Evolutionary conservation across 108 stramenopile species (phyloP), one percentile per base, ranked within the genome.

Genomic region (Discostella pseudostelligera): DNA sequence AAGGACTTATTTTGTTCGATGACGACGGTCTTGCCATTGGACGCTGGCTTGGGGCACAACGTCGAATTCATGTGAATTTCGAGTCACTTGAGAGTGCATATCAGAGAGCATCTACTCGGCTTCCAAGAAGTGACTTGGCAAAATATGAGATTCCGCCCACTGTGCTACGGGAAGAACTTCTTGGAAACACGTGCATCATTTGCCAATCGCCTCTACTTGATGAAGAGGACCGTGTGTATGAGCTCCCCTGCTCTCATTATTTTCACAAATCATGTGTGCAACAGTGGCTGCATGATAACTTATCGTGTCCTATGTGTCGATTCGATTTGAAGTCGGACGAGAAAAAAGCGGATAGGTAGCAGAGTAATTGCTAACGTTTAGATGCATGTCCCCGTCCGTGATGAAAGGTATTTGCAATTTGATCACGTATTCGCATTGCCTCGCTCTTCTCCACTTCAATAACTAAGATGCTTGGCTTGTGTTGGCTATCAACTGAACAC

Each of bases 171-270:
- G 16, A 55, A 46, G 70, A 61, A 39, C 32, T 56, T 37, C 32
- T 45, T 2, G 44, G 39, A 29, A 37, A 12, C 21, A 25, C 25
- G 28, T 68, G 67, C 32, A 25, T 62, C 25, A 68, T 76, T 45
- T 68, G 62, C 57, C 39, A 56, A 47, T 39, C 36, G 7, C 26
- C 62, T 43, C 16, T 76, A 47, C 39, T 76, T 9, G 40, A 47
- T n/a, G 20, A 1, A 21, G 53, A 56, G 7, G 46, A 56, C 25
- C 61, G 11, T 37, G 17, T 74, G 12, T 69, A 64, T 29, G 58
- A 59, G 28, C 43, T 69, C 4, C 67, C 74, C 37, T 76, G 74
- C 39, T 76, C 67, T 9, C 67, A 69, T 64, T 63, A 26, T 62
- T 76, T 68, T 42, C 74, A 76, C 17, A 17, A 62, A 12, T 17